phyloP scores from a whole-genome alignment of 108 stramenopile species.

The Nitzschia sp. region DNA sequence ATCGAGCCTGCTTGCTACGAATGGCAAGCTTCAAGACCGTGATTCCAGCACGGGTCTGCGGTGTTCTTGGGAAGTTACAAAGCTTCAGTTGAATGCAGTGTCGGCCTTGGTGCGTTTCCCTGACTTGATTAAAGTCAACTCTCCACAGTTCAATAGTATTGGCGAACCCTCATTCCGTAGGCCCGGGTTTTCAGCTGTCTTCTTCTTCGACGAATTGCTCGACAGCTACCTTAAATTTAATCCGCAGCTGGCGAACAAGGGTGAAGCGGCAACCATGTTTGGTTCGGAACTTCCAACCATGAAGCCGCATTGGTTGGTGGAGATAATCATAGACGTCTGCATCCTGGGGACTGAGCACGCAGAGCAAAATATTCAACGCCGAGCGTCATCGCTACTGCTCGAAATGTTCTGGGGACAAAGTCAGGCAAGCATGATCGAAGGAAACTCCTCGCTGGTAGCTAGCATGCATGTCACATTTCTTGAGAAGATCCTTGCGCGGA shows the following conservation, averaged over 20 bases:
- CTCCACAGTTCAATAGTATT: slow-evolving; percentile 76
- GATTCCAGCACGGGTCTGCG: slow-evolving; percentile 79
- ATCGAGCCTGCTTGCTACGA: slow-evolving; percentile 68
- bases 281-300: slow-evolving; percentile 35
- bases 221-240: slow-evolving; percentile 52
- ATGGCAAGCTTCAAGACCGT: slow-evolving; percentile 74
- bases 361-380: slow-evolving; percentile 77
- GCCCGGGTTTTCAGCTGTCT: slow-evolving; percentile 32
- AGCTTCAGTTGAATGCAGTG: slow-evolving; percentile 82
- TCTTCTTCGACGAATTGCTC: slow-evolving; percentile 62
- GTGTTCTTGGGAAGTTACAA: slow-evolving; percentile 84
- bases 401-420: slow-evolving; percentile 83
- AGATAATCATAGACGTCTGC: slow-evolving; percentile 79
- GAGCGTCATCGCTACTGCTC: slow-evolving; percentile 75
- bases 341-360: slow-evolving; percentile 78
- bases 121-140: slow-evolving; percentile 71
- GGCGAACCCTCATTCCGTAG: slow-evolving; percentile 37
- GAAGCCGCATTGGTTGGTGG: slow-evolving; percentile 83
- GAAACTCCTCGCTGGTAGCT: slow-evolving; percentile 61
- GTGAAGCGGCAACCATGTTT: slow-evolving; percentile 26
- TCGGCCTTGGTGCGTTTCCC: slow-evolving; percentile 82
- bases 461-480: slow-evolving; percentile 77
- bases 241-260: slow-evolving; percentile 42
- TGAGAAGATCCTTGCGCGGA: slow-evolving; percentile 61
- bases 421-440: slow-evolving; percentile 57